A percentile compares a stretch with the other conserved stretches of the same genome.
These are phyloP conservation scores for Globisporangium splendens DNA, from an alignment of 352 stramenopile genomes.

Conservation along the genomic window DNA sequence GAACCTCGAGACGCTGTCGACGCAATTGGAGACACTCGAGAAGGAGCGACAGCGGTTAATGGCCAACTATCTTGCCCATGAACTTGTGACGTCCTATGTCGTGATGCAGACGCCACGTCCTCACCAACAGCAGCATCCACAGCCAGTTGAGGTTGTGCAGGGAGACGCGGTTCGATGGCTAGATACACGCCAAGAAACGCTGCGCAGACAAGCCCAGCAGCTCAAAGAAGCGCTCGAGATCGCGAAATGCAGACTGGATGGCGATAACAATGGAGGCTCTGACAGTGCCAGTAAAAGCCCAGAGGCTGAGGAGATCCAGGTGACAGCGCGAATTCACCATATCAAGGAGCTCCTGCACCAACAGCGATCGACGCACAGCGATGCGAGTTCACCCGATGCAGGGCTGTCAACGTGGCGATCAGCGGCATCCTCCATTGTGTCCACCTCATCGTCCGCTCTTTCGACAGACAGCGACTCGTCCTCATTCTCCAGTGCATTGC, in stretches of 20 bases:
- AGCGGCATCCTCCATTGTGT: no score
- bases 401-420: conserved; percentile 8
- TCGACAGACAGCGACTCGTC: neutral
- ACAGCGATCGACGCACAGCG: neutral
- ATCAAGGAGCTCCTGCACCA: conserved; percentile 13
- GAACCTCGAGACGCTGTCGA: conserved; percentile 14
- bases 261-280: neutral
- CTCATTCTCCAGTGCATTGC: neutral
- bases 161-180: conserved; percentile 32
- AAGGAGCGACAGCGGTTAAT: conserved; percentile 29
- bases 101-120: neutral
- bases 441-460: no score
- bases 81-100: conserved; percentile 24
- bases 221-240: conserved; percentile 36
- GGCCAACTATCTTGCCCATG: conserved; percentile 25
- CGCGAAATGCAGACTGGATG: conserved; percentile 11
- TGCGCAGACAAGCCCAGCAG: conserved; percentile 21
- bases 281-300: neutral
- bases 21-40: conserved; percentile 19
- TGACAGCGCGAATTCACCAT: conserved; percentile 21
- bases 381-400: neutral
- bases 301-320: conserved; percentile 4
- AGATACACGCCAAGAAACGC: conserved; percentile 18
- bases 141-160: conserved; percentile 30
- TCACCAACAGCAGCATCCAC: neutral